These are phyloP conservation scores for Auricularia cornea DNA, from an alignment of 768 basidiomycete genomes.

Conservation along the genomic window DNA sequence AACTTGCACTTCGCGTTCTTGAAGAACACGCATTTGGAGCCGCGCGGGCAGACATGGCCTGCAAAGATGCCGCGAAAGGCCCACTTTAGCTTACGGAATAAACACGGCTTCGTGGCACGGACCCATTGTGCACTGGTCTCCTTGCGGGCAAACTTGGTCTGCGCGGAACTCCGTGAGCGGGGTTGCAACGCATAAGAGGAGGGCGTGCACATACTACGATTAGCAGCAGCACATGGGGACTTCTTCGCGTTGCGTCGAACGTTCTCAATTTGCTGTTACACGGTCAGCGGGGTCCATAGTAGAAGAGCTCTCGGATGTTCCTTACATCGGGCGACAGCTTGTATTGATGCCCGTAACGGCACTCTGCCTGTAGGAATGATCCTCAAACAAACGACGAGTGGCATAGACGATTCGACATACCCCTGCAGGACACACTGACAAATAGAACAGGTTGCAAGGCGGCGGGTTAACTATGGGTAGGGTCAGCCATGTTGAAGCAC, in stretches of 20 bases:
- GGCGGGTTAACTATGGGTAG: slow-evolving; percentile 58
- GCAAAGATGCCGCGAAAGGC: slow-evolving; percentile 20
- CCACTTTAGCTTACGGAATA: too few relatives aligned
- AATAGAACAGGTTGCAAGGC: slow-evolving; percentile 77
- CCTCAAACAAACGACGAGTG: neutral
- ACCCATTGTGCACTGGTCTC: neutral
- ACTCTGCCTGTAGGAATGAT: slow-evolving; percentile 29
- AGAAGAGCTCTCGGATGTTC: too few relatives aligned
- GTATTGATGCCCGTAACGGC: slow-evolving; percentile 83
- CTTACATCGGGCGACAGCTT: neutral
- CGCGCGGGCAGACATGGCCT: slow-evolving; percentile 38
- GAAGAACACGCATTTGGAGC: slow-evolving; percentile 41
- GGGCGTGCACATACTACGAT: neutral
- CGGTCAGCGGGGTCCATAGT: too few relatives aligned
- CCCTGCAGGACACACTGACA: slow-evolving; percentile 77
- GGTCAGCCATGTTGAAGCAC: neutral
- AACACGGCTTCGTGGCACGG: neutral
- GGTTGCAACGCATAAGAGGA: too few relatives aligned
- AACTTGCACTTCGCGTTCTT: slow-evolving; percentile 57
- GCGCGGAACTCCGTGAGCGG: neutral
- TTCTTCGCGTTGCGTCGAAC: neutral
- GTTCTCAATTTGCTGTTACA: neutral
- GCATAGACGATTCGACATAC: slow-evolving; percentile 11
- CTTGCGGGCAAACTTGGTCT: neutral
- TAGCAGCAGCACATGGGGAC: neutral